phyloP scores from a whole-genome alignment of 129 eudicot genomes.

The Centella asiatica region DNA sequence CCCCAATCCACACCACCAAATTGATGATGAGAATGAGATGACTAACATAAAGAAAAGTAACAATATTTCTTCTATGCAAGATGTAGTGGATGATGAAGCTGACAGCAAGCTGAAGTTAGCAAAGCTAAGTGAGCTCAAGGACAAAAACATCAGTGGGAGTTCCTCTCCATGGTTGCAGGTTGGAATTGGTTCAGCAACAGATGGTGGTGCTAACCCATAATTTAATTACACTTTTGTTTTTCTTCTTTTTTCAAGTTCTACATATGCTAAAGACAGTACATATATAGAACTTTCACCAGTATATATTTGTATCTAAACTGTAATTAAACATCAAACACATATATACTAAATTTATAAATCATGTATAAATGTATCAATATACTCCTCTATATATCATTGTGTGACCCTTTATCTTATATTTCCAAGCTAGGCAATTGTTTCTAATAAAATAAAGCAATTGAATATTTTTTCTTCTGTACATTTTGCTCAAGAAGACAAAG shows the following conservation, averaged over 20 bases:
- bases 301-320: background rate
- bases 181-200: conserved; percentile 61
- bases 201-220: conserved; percentile 25
- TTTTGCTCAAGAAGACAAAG: too few relatives aligned
- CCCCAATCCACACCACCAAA: background rate
- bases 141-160: conserved; percentile 26
- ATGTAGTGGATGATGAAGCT: conserved; percentile 72
- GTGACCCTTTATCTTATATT: too few relatives aligned
- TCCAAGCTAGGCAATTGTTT: too few relatives aligned
- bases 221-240: background rate
- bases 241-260: background rate
- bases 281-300: background rate
- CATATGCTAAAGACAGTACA: conserved; percentile 5
- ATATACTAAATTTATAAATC: too few relatives aligned
- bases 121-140: conserved; percentile 44
- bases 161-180: conserved; percentile 91
- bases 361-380: too few relatives aligned
- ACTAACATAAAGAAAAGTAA: conserved; percentile 17
- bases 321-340: conserved; percentile 5
- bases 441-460: too few relatives aligned
- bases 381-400: too few relatives aligned
- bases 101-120: conserved; percentile 73
- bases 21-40: conserved; percentile 14
- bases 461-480: too few relatives aligned
- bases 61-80: conserved; percentile 14